These are phyloP conservation scores for Garcia nutans DNA, from an alignment of 345 rosid species.

Conservation along the genomic window DNA sequence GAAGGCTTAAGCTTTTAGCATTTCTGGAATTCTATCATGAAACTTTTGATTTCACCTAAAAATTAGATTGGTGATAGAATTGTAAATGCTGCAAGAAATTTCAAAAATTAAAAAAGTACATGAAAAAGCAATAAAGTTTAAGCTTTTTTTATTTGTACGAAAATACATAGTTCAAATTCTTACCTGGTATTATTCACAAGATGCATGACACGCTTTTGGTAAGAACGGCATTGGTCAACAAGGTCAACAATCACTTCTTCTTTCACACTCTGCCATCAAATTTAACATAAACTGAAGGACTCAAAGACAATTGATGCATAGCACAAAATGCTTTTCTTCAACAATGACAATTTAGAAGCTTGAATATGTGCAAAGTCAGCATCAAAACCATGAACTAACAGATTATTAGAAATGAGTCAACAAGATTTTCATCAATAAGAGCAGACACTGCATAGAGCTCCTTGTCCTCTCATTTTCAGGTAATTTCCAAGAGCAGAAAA, in stretches of 20 bases:
- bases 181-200: constrained; percentile 75
- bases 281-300: background rate
- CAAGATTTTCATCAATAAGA: background rate
- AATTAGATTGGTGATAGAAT: too few species aligned
- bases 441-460: background rate
- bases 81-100: too few species aligned
- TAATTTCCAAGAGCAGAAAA: background rate
- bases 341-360: background rate
- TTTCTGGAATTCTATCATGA: too few species aligned
- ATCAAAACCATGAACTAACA: background rate
- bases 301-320: background rate
- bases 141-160: too few species aligned
- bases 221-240: constrained; percentile 84
- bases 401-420: background rate
- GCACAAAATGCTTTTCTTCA: background rate
- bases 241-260: constrained; percentile 89
- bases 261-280: constrained; percentile 63
- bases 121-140: too few species aligned
- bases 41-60: too few species aligned
- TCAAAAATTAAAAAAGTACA: too few species aligned
- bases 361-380: background rate
- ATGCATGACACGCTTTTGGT: constrained; percentile 75
- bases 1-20: too few species aligned
- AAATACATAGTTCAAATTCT: constrained; percentile 24
- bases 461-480: background rate